Evolutionary conservation across 2,329 filamentous ascomycete genomes (phyloP).

Genomic region (Arthrinium phaeospermum): DNA sequence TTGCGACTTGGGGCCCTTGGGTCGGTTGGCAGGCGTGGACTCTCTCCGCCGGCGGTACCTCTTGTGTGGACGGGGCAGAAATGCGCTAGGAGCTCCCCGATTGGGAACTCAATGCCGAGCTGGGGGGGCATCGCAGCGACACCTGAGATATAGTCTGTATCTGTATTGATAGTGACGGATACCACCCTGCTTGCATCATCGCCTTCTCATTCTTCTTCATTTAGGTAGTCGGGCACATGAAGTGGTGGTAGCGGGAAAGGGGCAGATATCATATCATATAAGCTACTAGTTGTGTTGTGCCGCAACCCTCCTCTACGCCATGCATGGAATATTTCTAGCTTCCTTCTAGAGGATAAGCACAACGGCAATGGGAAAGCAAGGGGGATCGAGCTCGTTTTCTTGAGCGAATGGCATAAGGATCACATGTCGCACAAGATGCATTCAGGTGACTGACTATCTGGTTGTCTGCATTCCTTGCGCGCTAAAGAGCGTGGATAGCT

Average conservation of each 20-base stretch:
- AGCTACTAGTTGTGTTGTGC: neutral
- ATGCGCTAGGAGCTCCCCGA: slow-evolving; percentile 6
- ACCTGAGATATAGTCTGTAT: neutral
- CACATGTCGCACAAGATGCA: neutral
- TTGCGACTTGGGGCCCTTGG: neutral
- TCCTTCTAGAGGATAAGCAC: slow-evolving; percentile 7
- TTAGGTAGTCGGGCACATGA: neutral
- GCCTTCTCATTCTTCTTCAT: neutral
- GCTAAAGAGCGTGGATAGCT: neutral
- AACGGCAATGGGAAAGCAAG: neutral
- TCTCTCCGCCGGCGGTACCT: neutral
- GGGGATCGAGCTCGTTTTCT: neutral
- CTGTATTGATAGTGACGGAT: slow-evolving; percentile 8
- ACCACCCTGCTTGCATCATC: slow-evolving; percentile 10
- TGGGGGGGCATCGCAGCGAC: slow-evolving; percentile 7
- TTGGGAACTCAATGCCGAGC: slow-evolving; percentile 14
- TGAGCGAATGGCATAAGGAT: neutral
- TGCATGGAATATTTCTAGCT: slow-evolving; percentile 17
- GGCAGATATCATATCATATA: neutral
- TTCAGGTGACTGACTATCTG: neutral
- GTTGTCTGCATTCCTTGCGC: neutral
- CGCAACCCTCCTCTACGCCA: neutral
- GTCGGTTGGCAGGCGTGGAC: neutral
- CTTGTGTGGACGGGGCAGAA: neutral
- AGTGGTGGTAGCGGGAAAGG: slow-evolving; percentile 1